Conservation (phyloP, 345 rosid species). For the Zanthoxylum bungeanum region DNA sequence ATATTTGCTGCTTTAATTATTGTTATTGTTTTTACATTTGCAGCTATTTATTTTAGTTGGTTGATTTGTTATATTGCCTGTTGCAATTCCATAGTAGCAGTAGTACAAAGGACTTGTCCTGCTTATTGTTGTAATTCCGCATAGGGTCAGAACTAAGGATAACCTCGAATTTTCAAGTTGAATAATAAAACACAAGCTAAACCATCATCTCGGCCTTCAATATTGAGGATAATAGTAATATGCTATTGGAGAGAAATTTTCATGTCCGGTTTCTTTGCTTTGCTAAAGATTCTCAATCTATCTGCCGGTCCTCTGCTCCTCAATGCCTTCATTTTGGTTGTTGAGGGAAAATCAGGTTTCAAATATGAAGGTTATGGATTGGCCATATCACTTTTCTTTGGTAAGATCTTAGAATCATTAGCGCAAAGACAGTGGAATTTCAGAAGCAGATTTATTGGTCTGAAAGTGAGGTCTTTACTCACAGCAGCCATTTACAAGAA, state of each 20-base stretch:
- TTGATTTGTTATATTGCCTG: too few species aligned
- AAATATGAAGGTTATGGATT: conserved; percentile 71
- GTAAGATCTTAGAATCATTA: conserved; percentile 72
- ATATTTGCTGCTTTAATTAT: too few species aligned
- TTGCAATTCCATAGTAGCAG: too few species aligned
- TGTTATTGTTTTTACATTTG: too few species aligned
- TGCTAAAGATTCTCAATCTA: conserved; percentile 63
- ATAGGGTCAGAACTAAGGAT: too few species aligned
- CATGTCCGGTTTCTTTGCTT: conserved; percentile 78
- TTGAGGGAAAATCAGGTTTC: conserved; percentile 68
- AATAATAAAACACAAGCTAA: conserved; percentile 46
- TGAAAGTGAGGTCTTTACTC: conserved; percentile 72
- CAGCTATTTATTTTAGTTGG: too few species aligned
- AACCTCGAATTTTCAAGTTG: too few species aligned
- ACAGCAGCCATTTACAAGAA: conserved; percentile 83
- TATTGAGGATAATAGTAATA: conserved; percentile 48
- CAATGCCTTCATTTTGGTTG: conserved; percentile 81
- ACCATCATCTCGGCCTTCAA: too few species aligned
- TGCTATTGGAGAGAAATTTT: conserved; percentile 73
- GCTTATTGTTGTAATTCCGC: too few species aligned
- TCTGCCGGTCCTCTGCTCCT: conserved; percentile 86
- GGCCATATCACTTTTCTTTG: conserved; percentile 54
- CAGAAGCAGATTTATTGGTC: conserved; percentile 72
- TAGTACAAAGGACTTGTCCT: too few species aligned
- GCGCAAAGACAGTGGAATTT: conserved; percentile 95